Conservation (phyloP, 2,329 filamentous ascomycete genomes). For the Colletotrichum sp. region DNA sequence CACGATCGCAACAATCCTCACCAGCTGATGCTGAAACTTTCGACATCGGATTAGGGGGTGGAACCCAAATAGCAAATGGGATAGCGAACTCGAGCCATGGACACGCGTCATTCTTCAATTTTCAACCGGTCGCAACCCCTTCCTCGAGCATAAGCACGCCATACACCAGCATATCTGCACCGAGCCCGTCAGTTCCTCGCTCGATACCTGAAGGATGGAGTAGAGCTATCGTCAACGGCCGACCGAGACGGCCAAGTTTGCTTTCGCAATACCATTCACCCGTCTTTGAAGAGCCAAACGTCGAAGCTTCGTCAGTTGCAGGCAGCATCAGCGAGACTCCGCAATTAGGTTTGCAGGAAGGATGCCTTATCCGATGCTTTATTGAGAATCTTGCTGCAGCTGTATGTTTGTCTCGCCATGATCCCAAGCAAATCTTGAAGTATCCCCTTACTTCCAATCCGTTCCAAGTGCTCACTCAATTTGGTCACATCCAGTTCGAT, state of each 20-base stretch:
- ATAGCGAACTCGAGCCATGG: background rate
- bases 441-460: background rate
- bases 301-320: background rate
- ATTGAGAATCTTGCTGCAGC: background rate
- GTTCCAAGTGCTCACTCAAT: background rate
- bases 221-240: background rate
- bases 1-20: background rate
- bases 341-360: background rate
- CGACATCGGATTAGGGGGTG: background rate
- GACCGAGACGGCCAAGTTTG: background rate
- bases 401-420: background rate
- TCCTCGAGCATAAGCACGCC: background rate
- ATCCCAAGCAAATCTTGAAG: too few relatives aligned
- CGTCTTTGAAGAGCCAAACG: background rate
- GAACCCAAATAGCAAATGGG: background rate
- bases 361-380: background rate
- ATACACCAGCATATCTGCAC: background rate
- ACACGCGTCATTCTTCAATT: background rate
- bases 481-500: background rate
- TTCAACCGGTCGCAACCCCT: background rate
- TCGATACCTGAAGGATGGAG: slow-evolving; percentile 1
- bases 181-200: background rate
- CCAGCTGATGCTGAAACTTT: background rate
- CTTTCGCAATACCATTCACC: background rate
- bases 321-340: background rate